These are phyloP conservation scores for Flammula alnicola DNA, from an alignment of 1,284 basidiomycete species.

Conservation along the genomic window DNA sequence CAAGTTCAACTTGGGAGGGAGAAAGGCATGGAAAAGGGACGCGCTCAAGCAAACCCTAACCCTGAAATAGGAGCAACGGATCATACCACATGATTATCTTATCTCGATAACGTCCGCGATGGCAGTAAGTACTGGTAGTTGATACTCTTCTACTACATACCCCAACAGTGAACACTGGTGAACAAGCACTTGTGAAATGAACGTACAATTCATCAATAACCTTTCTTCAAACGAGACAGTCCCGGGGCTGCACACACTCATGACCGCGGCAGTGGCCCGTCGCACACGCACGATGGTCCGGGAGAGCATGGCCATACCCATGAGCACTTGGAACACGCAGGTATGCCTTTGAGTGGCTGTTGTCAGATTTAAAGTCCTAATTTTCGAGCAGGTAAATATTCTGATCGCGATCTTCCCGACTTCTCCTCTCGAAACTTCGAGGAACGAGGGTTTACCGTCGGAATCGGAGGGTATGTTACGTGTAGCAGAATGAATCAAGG, in stretches of 20 bases:
- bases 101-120: no score
- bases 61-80: slow-evolving; percentile 19
- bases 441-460: slow-evolving; percentile 95
- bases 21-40: neutral
- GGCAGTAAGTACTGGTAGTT: no score
- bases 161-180: no score
- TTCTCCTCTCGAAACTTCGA: slow-evolving; percentile 85
- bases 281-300: slow-evolving; percentile 43
- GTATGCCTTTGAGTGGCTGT: slow-evolving; percentile 44
- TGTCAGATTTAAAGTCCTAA: slow-evolving; percentile 1
- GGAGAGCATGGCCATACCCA: slow-evolving; percentile 90
- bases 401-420: slow-evolving; percentile 92
- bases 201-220: slow-evolving; percentile 76
- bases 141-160: no score
- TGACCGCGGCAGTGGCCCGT: slow-evolving; percentile 49
- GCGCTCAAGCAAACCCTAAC: slow-evolving; percentile 26
- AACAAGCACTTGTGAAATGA: slow-evolving; percentile 51
- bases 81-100: slow-evolving; percentile 7
- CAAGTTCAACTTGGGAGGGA: neutral
- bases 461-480: slow-evolving; percentile 86
- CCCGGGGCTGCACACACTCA: slow-evolving; percentile 14
- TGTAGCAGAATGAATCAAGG: neutral
- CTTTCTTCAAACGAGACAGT: slow-evolving; percentile 43
- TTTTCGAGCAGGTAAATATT: slow-evolving; percentile 75
- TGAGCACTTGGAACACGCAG: slow-evolving; percentile 87